Evolutionary conservation across 371 early-diverging fungal genomes (phyloP).

Genomic region (Phascolomyces articulosus): DNA sequence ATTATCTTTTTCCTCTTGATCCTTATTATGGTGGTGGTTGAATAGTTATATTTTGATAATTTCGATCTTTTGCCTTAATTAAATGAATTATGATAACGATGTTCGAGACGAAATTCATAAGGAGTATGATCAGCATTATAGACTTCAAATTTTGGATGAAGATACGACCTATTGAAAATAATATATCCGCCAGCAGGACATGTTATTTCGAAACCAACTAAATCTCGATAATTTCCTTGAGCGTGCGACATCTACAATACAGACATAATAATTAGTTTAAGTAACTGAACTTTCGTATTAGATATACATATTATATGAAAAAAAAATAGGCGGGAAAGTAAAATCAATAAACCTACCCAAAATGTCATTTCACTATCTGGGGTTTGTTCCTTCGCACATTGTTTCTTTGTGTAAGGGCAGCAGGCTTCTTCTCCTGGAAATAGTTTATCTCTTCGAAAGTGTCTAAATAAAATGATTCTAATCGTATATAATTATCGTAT

Average conservation of each 20-base stretch:
- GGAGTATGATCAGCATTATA: not conserved
- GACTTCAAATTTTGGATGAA: not conserved
- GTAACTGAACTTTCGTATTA: no score
- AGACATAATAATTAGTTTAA: not conserved
- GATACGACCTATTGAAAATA: not conserved
- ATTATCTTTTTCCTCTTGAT: no score
- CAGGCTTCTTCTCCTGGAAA: not conserved
- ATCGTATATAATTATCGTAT: no score
- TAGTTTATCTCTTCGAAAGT: not conserved
- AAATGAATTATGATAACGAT: not conserved
- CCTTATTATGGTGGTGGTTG: no score
- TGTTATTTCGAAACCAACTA: not conserved
- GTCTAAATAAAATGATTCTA: not conserved
- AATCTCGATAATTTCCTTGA: not conserved
- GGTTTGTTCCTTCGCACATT: not conserved
- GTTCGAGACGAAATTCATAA: not conserved
- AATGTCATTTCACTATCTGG: not conserved
- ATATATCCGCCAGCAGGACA: constrained; percentile 9
- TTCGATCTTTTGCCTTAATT: no score
- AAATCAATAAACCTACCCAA: not conserved
- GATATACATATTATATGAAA: no score
- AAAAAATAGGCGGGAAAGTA: no score
- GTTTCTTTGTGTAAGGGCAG: not conserved
- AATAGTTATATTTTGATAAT: no score
- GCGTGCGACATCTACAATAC: not conserved